Evolutionary conservation across 148 eudicot genomes (phyloP).

Genomic region (Camellia granthamiana): DNA sequence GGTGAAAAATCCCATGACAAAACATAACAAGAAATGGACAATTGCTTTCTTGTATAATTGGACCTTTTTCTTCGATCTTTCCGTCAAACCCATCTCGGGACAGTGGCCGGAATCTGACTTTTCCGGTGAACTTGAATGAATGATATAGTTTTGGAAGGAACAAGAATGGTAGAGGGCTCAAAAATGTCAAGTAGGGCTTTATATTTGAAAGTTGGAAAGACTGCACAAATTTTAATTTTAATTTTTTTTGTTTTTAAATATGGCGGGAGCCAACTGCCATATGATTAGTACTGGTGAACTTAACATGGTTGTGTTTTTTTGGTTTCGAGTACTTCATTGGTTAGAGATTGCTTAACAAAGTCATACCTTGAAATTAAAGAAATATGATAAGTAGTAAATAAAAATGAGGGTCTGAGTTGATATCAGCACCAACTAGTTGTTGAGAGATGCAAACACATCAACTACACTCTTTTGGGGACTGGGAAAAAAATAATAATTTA

Average conservation of each 20-base stretch:
- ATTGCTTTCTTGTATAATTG: conserved; percentile 70
- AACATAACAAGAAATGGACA: conserved; percentile 75
- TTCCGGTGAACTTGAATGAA: background rate
- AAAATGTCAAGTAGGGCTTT: conserved; percentile 7
- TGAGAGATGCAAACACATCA: conserved; percentile 58
- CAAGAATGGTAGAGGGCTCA: background rate
- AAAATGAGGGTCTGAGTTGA: conserved; percentile 25
- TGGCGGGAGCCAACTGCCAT: conserved; percentile 14
- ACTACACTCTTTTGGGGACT: conserved; percentile 21
- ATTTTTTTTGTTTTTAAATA: background rate
- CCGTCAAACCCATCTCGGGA: conserved; percentile 43
- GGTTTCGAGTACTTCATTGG: conserved; percentile 25
- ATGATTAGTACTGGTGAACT: conserved; percentile 47
- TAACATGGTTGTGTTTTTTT: conserved; percentile 7
- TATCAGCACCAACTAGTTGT: conserved; percentile 76
- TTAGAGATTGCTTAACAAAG: conserved; percentile 44
- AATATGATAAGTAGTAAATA: conserved; percentile 14
- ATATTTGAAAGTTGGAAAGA: conserved; percentile 13
- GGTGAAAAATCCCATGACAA: conserved; percentile 79
- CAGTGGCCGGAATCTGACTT: background rate
- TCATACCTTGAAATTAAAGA: conserved; percentile 64
- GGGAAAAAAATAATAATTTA: too few relatives aligned
- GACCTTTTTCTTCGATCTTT: conserved; percentile 66
- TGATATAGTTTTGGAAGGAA: background rate
- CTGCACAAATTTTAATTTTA: background rate